Evolutionary conservation across 1,139 yeast species (phyloP), one percentile per base, ranked within the genome.

Genomic region (Suhomyces wounanorum): DNA sequence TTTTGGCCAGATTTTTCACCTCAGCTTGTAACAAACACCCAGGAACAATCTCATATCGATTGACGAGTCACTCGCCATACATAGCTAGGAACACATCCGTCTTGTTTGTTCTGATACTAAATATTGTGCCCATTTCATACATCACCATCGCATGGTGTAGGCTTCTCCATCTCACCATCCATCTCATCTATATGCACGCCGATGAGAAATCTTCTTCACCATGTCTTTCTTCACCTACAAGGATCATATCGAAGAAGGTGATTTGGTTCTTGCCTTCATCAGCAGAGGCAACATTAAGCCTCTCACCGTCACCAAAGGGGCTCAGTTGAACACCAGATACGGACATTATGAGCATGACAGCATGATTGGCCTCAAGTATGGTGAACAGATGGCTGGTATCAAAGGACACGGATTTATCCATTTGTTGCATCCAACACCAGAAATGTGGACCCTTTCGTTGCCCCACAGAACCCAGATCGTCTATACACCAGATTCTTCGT

Each of bases 381-480:
- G 99, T 2, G 79, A 90, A 1, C 99, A 95, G 66, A 82, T 94
- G 67, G 81, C 91, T 4, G 86, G 96, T 31, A 76, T 84, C 7
- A 84, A 83, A 50, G 92, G 91, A 1, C 81, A 83, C 57, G 99
- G 99, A 0, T 95, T 90, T 63, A 83, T 95, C 45, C 96, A 94
- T 64, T 74, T 94, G 30, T 70, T 95, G 45, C 92, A 88, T 52
- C 98, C 99, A 1, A 86, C 96, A 0, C 95, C 99, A 0, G 99
- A 95, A 68, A 72, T 94, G 36, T 95, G 99, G 99, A 88, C 97
- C 0, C 66, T 89, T 30, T 90, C 97, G 0, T 75, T 95, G 45
- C 98, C 99, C 1, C 99, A 95, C 66, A 79, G 99, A 67, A 95
- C 99, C 0, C 99, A 95, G 72, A 94, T 95, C 59, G 98, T 95